phyloP scores from a whole-genome alignment of 345 rosid species.

The Leavenworthia alabamica region DNA sequence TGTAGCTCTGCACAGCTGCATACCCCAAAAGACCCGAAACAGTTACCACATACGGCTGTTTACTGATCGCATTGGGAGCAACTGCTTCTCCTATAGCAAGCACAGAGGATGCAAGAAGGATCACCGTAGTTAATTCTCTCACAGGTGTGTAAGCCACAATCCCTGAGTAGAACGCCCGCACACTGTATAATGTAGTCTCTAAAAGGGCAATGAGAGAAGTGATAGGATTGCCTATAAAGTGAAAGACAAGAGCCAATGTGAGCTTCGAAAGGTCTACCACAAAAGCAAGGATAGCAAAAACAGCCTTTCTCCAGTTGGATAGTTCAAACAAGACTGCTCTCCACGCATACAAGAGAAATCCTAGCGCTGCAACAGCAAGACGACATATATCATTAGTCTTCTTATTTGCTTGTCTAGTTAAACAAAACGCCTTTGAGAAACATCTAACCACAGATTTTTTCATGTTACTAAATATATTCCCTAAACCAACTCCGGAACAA shows the following conservation, averaged over 20 bases:
- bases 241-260: slow-evolving; percentile 57
- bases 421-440: neutral
- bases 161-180: slow-evolving; percentile 64
- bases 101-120: slow-evolving; percentile 62
- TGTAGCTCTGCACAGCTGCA: slow-evolving; percentile 66
- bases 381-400: neutral
- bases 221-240: slow-evolving; percentile 71
- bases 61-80: slow-evolving; percentile 47
- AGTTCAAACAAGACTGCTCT: slow-evolving; percentile 76
- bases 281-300: slow-evolving; percentile 37
- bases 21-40: slow-evolving; percentile 64
- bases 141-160: slow-evolving; percentile 66
- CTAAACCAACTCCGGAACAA: neutral
- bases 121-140: slow-evolving; percentile 50
- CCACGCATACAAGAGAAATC: slow-evolving; percentile 74
- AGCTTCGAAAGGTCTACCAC: slow-evolving; percentile 58
- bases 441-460: neutral
- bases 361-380: slow-evolving; percentile 49
- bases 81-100: slow-evolving; percentile 81
- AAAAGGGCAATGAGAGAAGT: slow-evolving; percentile 46
- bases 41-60: slow-evolving; percentile 60
- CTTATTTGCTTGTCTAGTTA: neutral
- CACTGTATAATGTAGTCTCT: slow-evolving; percentile 49
- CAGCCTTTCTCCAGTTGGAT: slow-evolving; percentile 59
- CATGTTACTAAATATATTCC: neutral